Evolutionary conservation across 257 asterid species (phyloP).

Genomic region (Solanum chiquidenum): DNA sequence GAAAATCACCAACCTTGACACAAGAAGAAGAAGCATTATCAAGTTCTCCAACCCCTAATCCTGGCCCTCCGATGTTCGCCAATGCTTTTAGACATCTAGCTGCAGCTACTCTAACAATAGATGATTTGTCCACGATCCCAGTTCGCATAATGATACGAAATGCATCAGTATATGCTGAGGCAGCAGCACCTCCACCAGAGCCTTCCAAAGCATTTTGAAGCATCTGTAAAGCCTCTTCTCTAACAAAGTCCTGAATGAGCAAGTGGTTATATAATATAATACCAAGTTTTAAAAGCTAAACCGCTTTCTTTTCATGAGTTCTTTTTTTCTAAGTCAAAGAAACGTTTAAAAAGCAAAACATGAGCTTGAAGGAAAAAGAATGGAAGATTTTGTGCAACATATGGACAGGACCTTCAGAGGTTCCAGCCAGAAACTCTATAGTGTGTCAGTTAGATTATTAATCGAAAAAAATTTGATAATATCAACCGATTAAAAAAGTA

Average conservation of each 20-base stretch:
- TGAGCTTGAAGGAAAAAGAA: not conserved
- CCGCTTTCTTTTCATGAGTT: not conserved
- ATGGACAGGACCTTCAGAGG: not conserved
- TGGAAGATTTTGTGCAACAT: not conserved
- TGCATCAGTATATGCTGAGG: constrained; percentile 78
- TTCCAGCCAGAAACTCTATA: not conserved
- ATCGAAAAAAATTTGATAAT: not conserved
- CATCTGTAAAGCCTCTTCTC: constrained; percentile 94
- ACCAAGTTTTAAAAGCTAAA: not conserved
- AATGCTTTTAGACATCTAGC: constrained; percentile 93
- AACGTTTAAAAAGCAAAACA: not conserved
- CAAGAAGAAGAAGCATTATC: constrained; percentile 70
- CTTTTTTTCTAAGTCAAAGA: not conserved
- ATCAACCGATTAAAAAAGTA: not conserved
- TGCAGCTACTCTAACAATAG: constrained; percentile 83
- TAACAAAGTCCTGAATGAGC: constrained; percentile 76
- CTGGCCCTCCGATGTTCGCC: constrained; percentile 93
- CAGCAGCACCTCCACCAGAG: constrained; percentile 70
- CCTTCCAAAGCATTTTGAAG: constrained; percentile 98
- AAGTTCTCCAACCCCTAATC: constrained; percentile 79
- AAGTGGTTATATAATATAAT: constrained; percentile 10
- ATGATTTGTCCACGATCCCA: constrained; percentile 82
- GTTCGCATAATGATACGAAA: constrained; percentile 67
- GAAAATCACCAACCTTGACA: constrained; percentile 58
- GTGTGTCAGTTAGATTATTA: not conserved